phyloP scores from a whole-genome alignment of 1,284 basidiomycete species.

The Peniophora sp. region DNA sequence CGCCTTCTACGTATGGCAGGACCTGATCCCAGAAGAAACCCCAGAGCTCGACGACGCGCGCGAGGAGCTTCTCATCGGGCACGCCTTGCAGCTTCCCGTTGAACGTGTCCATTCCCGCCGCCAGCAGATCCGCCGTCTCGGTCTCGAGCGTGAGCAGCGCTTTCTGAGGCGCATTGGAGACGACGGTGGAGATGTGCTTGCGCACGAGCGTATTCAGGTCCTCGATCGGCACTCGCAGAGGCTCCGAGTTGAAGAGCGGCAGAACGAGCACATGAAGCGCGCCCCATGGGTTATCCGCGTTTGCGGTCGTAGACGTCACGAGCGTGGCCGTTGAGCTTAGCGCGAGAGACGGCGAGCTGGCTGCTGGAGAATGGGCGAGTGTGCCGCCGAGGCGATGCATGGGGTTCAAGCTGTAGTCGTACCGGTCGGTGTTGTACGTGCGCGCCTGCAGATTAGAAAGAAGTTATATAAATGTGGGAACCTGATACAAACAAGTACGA shows the following conservation, averaged over 20 bases:
- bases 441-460: constrained; percentile 21
- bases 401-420: constrained; percentile 52
- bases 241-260: constrained; percentile 88
- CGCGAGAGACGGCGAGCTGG: constrained; percentile 26
- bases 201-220: constrained; percentile 80
- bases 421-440: constrained; percentile 62
- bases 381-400: constrained; percentile 66
- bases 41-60: constrained; percentile 84
- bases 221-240: constrained; percentile 84
- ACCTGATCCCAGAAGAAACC: constrained; percentile 92
- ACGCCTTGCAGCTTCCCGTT: constrained; percentile 74
- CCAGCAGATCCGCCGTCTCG: constrained; percentile 79
- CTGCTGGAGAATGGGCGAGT: constrained; percentile 37
- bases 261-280: constrained; percentile 80
- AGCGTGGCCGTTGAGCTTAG: constrained; percentile 18
- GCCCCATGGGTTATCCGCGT: constrained; percentile 67
- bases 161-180: constrained; percentile 57
- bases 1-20: constrained; percentile 83
- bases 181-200: constrained; percentile 65
- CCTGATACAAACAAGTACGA: constrained; percentile 30
- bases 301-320: constrained; percentile 26
- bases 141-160: constrained; percentile 63
- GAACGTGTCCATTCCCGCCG: constrained; percentile 86
- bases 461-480: too few relatives aligned
- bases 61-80: constrained; percentile 70